Base-by-base conservation (phyloP, 1,284 basidiomycete species). In the Xerocomus cyaneibrunnescens region DNA sequence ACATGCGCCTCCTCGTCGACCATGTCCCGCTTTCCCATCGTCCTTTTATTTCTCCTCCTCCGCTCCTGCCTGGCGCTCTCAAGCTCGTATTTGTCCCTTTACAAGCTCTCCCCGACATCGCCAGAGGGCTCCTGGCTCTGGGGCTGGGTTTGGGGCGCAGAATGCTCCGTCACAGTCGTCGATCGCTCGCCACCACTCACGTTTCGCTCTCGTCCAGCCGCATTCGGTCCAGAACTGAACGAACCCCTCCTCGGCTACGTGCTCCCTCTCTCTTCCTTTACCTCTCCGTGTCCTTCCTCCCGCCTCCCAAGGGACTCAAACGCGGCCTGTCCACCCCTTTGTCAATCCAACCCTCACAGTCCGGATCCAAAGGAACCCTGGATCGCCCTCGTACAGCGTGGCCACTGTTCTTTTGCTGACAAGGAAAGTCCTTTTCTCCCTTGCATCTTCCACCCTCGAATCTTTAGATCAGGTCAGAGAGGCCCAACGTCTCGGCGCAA, bases 331-430 rank as follows among this genome's bases (percentile, higher is more conserved):
- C 85, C 87, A 3, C 69, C 74, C 3, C 76, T 89, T 16, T 89
- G 89, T 58, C 58, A 78, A 2, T 66, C 61, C 41, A 84, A 83
- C 1, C 70, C 74, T 1, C 65, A 80, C 54, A 65, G 74, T 34
- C 85, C 81, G 0, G 76, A 80, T 50, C 70, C 79, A 17, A 74
- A 76, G 14, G 88, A 90, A 50, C 74, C 83, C 1, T 92, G 90
- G 84, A 88, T 96, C 64, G 94, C 90, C 0, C 77, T 96, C 41
- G 83, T 95, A 0, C 89, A 94, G 67, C 76, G 94, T 41, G 93
- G 93, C 0, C 74, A 81, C 42, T 97, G 94, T 65, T 84, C 92
- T 48, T 97, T 97, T 66, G 87, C 90, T 13, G 85, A 84, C 61
- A 97, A 97, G 74, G 89, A 80, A 19, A 6, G 51, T 53, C 32